phyloP scores from a whole-genome alignment of 495 filamentous ascomycete species.

The Trichoderma erinaceum region DNA sequence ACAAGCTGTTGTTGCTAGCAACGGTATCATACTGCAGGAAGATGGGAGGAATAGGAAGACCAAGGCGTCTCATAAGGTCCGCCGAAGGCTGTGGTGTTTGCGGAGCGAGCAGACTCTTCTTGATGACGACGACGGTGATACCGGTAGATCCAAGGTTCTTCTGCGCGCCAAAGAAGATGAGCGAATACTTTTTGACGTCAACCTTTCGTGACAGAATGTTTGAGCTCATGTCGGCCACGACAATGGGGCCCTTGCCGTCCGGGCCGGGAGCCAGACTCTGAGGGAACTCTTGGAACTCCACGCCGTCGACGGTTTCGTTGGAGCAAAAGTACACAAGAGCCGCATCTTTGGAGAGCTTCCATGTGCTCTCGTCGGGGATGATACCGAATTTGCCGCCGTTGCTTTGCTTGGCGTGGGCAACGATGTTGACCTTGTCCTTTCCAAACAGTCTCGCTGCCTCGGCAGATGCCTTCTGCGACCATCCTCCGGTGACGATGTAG shows the following conservation, averaged over 20 bases:
- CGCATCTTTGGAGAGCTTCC: slow-evolving; percentile 68
- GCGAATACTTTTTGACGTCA: slow-evolving; percentile 65
- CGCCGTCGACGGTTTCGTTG: slow-evolving; percentile 92
- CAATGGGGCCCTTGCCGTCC: slow-evolving; percentile 55
- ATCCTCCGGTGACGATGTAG: slow-evolving; percentile 83
- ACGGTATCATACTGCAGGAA: slow-evolving; percentile 75
- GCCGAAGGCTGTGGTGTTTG: slow-evolving; percentile 48
- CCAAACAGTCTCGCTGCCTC: slow-evolving; percentile 75
- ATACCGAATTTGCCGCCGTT: slow-evolving; percentile 83
- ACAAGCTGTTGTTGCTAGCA: slow-evolving; percentile 82
- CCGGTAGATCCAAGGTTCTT: slow-evolving; percentile 88
- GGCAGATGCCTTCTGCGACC: slow-evolving; percentile 87
- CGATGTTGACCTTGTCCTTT: slow-evolving; percentile 71
- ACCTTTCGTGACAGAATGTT: slow-evolving; percentile 62
- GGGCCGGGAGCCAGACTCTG: slow-evolving; percentile 48
- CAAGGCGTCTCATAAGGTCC: slow-evolving; percentile 65
- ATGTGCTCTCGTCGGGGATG: slow-evolving; percentile 69
- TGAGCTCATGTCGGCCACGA: slow-evolving; percentile 82
- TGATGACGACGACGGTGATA: slow-evolving; percentile 75
- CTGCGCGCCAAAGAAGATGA: slow-evolving; percentile 78
- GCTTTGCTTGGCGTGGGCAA: slow-evolving; percentile 57
- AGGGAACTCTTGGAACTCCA: slow-evolving; percentile 84
- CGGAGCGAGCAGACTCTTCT: slow-evolving; percentile 68
- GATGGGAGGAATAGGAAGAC: slow-evolving; percentile 67
- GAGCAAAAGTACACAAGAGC: slow-evolving; percentile 87